Conservation (phyloP, 345 rosid species). For the Salix brachista region DNA sequence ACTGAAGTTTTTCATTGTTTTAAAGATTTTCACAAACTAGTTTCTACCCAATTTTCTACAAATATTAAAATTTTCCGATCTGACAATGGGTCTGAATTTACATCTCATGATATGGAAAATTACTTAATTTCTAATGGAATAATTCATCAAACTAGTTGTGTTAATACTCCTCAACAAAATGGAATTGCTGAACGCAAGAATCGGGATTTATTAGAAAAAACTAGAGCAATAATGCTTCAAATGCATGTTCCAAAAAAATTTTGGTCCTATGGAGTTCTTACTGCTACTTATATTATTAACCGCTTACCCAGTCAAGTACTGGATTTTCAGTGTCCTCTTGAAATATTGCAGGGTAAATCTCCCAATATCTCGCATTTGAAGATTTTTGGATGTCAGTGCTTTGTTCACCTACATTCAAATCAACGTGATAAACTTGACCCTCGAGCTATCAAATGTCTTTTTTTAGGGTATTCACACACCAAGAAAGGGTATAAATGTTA, state of each 20-base stretch:
- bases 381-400: background rate
- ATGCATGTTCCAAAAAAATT: background rate
- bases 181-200: background rate
- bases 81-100: background rate
- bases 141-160: background rate
- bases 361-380: background rate
- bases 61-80: background rate
- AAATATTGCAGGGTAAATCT: background rate
- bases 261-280: background rate
- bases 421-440: background rate
- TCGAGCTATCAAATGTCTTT: no score
- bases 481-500: background rate
- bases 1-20: background rate
- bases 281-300: background rate
- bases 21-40: background rate
- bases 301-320: background rate
- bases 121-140: background rate
- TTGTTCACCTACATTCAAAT: background rate
- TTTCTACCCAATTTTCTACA: background rate
- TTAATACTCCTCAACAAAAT: background rate
- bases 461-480: background rate
- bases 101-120: background rate
- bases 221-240: background rate
- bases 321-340: conserved; percentile 3
- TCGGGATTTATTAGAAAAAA: background rate